Conservation (phyloP, 192 early-diverging fungal species). For the Backusella mclennaniae region DNA sequence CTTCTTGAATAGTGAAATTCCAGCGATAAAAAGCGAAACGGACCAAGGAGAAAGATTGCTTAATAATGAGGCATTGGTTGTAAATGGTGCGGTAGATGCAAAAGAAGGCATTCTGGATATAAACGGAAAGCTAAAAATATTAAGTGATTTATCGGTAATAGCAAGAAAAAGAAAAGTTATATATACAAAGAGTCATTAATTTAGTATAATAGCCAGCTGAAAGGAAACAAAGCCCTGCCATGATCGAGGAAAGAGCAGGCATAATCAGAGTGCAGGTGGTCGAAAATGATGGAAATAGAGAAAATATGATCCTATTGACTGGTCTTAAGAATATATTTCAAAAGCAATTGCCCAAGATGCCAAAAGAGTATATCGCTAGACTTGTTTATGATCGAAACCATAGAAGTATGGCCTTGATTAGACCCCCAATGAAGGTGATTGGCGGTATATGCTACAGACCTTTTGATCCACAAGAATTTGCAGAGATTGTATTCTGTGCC, state of each 20-base stretch:
- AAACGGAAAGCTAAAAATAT: background rate
- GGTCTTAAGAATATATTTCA: conserved; percentile 96
- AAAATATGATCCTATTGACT: conserved; percentile 87
- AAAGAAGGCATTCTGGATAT: background rate
- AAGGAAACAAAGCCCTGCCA: conserved; percentile 58
- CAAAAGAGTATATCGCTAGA: conserved; percentile 95
- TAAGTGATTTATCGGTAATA: conserved; percentile 12
- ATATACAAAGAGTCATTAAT: background rate
- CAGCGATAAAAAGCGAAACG: conserved; percentile 1
- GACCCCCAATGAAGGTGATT: conserved; percentile 69
- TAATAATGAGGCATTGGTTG: background rate
- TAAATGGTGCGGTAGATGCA: background rate
- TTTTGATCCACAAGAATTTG: conserved; percentile 85
- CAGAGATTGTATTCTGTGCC: conserved; percentile 99
- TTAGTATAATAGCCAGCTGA: conserved; percentile 22
- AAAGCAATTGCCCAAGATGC: conserved; percentile 98
- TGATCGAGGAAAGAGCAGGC: conserved; percentile 64
- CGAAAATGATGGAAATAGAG: conserved; percentile 73
- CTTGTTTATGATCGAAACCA: conserved; percentile 94
- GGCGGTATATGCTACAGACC: conserved; percentile 96
- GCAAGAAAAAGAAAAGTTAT: background rate
- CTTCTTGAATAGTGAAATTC: background rate
- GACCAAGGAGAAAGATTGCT: conserved; percentile 3
- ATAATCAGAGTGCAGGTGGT: conserved; percentile 74
- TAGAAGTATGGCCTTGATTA: conserved; percentile 76